Conservation (phyloP, 345 rosid species). For the Laguncularia racemosa region DNA sequence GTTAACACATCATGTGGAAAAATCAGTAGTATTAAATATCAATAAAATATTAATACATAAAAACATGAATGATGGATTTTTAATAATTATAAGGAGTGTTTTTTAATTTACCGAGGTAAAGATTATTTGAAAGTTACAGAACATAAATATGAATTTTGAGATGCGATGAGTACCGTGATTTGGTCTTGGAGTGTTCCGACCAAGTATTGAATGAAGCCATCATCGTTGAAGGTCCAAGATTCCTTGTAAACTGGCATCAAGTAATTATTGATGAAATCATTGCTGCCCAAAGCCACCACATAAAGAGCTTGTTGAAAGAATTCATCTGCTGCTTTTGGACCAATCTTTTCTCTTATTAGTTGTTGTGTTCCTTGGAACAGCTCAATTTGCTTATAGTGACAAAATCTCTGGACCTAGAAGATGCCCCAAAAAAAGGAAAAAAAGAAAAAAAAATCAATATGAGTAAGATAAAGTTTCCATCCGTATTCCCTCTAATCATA, state of each 20-base stretch:
- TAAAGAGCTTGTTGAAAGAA: constrained; percentile 60
- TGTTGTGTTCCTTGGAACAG: constrained; percentile 55
- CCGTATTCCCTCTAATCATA: no score
- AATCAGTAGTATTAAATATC: no score
- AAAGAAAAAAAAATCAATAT: no score
- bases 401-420: constrained; percentile 69
- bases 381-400: constrained; percentile 73
- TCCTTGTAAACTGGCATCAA: constrained; percentile 80
- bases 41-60: no score
- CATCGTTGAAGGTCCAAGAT: constrained; percentile 76
- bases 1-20: no score
- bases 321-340: constrained; percentile 35
- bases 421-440: neutral
- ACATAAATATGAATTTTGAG: neutral
- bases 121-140: no score
- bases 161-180: constrained; percentile 32
- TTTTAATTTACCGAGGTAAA: no score
- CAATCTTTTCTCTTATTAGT: constrained; percentile 44
- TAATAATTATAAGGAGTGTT: no score
- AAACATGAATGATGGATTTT: no score
- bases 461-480: no score
- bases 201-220: constrained; percentile 51
- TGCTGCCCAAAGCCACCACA: constrained; percentile 95
- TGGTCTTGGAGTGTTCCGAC: constrained; percentile 68
- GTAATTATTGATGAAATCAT: constrained; percentile 98